A percentile compares a stretch with the other conserved stretches of the same genome.
These are phyloP conservation scores for Bisporella sp. DNA, from an alignment of 2,329 filamentous ascomycete species.

Conservation along the genomic window DNA sequence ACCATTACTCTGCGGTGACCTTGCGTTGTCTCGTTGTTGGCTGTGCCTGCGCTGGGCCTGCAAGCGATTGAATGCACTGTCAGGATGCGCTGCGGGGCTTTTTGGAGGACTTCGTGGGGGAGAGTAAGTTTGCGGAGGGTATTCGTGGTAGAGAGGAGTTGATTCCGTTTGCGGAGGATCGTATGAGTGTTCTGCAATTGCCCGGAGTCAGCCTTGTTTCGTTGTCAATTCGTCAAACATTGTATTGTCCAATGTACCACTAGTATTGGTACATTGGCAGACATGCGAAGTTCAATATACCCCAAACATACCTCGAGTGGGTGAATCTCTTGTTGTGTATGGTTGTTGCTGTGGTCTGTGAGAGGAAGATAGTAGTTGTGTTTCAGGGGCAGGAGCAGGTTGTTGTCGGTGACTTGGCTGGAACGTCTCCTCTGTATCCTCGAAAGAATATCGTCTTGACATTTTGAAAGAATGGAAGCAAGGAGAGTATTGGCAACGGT, in stretches of 20 bases:
- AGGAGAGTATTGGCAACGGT: not conserved
- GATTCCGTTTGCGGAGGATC: not conserved
- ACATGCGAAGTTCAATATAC: too few relatives aligned
- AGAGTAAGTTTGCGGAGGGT: slow-evolving; percentile 6
- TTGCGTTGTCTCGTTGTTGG: slow-evolving; percentile 4
- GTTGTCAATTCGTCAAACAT: too few relatives aligned
- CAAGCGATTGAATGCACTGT: slow-evolving; percentile 19
- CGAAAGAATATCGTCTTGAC: slow-evolving; percentile 16
- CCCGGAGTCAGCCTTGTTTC: too few relatives aligned
- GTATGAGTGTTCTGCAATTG: not conserved
- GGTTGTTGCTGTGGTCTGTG: too few relatives aligned
- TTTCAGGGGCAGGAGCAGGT: slow-evolving; percentile 1
- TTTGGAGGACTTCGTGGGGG: slow-evolving; percentile 5
- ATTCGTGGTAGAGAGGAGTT: not conserved
- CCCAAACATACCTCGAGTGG: too few relatives aligned
- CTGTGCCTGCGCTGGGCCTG: slow-evolving; percentile 16
- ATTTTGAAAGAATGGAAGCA: slow-evolving; percentile 6
- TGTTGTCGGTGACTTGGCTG: slow-evolving; percentile 4
- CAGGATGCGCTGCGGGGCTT: slow-evolving; percentile 18
- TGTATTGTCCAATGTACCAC: too few relatives aligned
- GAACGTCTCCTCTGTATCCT: slow-evolving; percentile 6
- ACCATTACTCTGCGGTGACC: slow-evolving; percentile 9
- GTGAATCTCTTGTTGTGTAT: too few relatives aligned
- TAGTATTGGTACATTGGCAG: too few relatives aligned
- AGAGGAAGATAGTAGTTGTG: not conserved